Base-by-base conservation (phyloP, 805 yeast species). In the Starmera dryadoides region DNA sequence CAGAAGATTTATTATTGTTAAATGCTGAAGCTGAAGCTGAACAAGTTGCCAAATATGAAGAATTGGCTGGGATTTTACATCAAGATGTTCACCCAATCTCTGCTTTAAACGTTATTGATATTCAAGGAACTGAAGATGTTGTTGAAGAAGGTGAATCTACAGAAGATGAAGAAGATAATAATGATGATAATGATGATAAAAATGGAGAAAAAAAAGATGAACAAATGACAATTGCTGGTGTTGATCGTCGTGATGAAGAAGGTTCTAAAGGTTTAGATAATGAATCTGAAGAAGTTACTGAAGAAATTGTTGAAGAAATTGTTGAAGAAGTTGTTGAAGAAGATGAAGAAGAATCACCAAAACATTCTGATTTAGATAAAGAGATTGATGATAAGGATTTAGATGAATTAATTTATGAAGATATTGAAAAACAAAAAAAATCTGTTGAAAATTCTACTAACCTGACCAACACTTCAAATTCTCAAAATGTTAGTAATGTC, bases 1-100 rank as follows among this genome's bases (percentile, higher is more conserved):
- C 55, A 29, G 58, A 54, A 33, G 57, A 55, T 37, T 44, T 50
- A 36, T 43, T 55, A 33, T 44, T 53, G 41, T 49, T 57, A 37
- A 44, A 56, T 37, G 42, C 33, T 10, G 55, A 49, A 39, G 40
- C 53, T 14, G 59, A 55, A 39, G 49, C 50, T 23, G 45, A 45
- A 37, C 52, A 48, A 29, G 56, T 52, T 30, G 42, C 40, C 35
- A 48, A 49, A 40, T 53, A 36, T 36, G 58, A 50, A 34, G 52
- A 49, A 17, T 34, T 55, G 18, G 48, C 56, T 21, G 57, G 58
- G 34, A 45, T 52, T 28, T 26, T 32, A 9, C 43, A 35, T 22
- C 29, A 30, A 18, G 25, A 33, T 30, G 11, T 29, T 31, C 3
- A 29, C 22, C 23, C 25, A 37, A 18, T 21, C 25, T 29, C 23